phyloP scores from a whole-genome alignment of 108 stramenopile species.

The Cyclotella distinguenda region DNA sequence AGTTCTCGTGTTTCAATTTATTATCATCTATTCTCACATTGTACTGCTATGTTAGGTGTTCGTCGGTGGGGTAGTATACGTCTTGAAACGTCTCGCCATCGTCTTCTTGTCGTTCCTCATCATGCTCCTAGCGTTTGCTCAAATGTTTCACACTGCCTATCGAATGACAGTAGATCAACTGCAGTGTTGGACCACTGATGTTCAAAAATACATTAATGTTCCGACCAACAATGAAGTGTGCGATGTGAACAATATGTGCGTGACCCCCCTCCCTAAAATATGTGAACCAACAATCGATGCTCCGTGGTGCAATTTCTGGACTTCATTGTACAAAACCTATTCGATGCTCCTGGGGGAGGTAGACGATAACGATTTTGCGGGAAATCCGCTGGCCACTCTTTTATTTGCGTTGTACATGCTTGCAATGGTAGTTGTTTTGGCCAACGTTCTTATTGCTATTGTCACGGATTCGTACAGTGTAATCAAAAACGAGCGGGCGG shows the following conservation, averaged over 20 bases:
- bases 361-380: conserved; percentile 37
- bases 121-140: conserved; percentile 77
- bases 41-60: too few species aligned
- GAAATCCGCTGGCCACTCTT: conserved; percentile 23
- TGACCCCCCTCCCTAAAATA: background rate
- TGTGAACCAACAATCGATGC: conserved; percentile 36
- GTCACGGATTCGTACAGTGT: conserved; percentile 70
- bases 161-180: conserved; percentile 44
- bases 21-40: too few species aligned
- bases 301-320: conserved; percentile 65
- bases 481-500: conserved; percentile 51
- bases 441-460: conserved; percentile 76
- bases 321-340: conserved; percentile 46
- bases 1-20: too few species aligned
- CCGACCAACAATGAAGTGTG: conserved; percentile 4
- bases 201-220: background rate
- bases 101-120: conserved; percentile 60
- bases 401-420: conserved; percentile 36
- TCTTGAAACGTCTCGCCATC: conserved; percentile 20
- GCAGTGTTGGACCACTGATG: background rate
- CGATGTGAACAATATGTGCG: background rate
- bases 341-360: conserved; percentile 67
- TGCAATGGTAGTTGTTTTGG: conserved; percentile 49
- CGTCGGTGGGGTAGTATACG: conserved; percentile 33
- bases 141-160: conserved; percentile 76